These are phyloP conservation scores for Hymenoscyphus repandus DNA, from an alignment of 2,329 filamentous ascomycete genomes.

Conservation along the genomic window DNA sequence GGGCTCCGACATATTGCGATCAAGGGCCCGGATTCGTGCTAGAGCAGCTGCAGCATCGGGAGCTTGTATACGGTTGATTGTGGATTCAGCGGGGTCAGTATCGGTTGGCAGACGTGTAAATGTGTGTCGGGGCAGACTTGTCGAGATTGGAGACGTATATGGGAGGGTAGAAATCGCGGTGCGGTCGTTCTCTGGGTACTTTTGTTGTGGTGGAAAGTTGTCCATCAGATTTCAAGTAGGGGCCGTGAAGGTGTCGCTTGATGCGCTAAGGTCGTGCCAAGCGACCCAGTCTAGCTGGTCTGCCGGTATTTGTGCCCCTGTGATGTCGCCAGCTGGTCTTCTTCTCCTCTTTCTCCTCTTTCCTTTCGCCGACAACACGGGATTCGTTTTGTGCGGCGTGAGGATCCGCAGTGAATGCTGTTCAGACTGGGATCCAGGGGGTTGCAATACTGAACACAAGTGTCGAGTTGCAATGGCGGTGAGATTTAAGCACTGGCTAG, in stretches of 20 bases:
- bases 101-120: slow-evolving; percentile 14
- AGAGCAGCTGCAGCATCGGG: slow-evolving; percentile 23
- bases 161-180: not conserved
- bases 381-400: not conserved
- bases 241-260: too few relatives aligned
- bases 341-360: not conserved
- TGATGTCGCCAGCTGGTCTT: not conserved
- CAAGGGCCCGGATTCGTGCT: slow-evolving; percentile 15
- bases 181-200: not conserved
- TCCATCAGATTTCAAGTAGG: not conserved
- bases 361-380: not conserved
- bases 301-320: too few relatives aligned
- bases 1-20: slow-evolving; percentile 20
- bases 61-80: slow-evolving; percentile 15
- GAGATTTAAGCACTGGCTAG: too few relatives aligned
- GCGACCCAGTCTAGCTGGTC: too few relatives aligned
- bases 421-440: too few relatives aligned
- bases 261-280: too few relatives aligned
- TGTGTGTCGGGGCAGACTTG: slow-evolving; percentile 11
- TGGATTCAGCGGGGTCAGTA: slow-evolving; percentile 11
- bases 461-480: too few relatives aligned
- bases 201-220: not conserved
- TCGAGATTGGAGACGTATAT: not conserved
- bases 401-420: too few relatives aligned
- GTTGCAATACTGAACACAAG: too few relatives aligned